Base-by-base conservation (phyloP, 2,329 filamentous ascomycete species). In the Ceratocystis colombiana region DNA sequence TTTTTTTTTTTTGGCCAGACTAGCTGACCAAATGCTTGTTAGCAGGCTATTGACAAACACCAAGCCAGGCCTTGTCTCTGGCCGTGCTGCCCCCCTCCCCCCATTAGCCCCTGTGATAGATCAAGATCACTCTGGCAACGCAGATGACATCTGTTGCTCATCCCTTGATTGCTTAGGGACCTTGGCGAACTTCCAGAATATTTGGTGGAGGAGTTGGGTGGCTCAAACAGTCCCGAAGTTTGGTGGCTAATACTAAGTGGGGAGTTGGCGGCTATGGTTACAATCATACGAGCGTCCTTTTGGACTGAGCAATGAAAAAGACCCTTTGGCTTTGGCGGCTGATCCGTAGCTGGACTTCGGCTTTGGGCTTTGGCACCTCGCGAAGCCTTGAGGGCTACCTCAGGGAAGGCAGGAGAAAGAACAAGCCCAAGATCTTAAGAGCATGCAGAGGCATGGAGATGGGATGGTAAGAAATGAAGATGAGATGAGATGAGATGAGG, bases 111-210 rank as follows among this genome's bases (percentile, higher is more conserved):
- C 15, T 20, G 7, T 7, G 46, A 10, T 57, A 57, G 53, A n/a
- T 6, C 15, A 30, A n/a, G 28, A 33, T 57, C 22, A 28, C 53
- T 57, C 53, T 30, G 25, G 53, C 53, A 57, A 57, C 53, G 53
- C 22, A 57, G 53, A 57, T 57, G 53, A 30, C 53, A 57, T 30
- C 22, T 57, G 22, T 15, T 57, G 53, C 28, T 17, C 37, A 15
- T 57, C 53, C 46, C 46, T 50, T 57, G 10, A 30, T 57, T 41
- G 37, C 8, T 41, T 4, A 41, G 8, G 22, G 15, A 15, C 53
- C 25, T 57, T 57, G 53, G 10, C 53, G 28, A 41, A 57, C 53
- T 57, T 57, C 53, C 53, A 57, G 53, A 57, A 57, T 28, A 57
- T 28, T 57, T 57, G 50, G 15, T 6, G 50, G 50, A 28, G 50